Conservation (phyloP, 148 eudicot species). For the Dianthus caryophyllus region DNA sequence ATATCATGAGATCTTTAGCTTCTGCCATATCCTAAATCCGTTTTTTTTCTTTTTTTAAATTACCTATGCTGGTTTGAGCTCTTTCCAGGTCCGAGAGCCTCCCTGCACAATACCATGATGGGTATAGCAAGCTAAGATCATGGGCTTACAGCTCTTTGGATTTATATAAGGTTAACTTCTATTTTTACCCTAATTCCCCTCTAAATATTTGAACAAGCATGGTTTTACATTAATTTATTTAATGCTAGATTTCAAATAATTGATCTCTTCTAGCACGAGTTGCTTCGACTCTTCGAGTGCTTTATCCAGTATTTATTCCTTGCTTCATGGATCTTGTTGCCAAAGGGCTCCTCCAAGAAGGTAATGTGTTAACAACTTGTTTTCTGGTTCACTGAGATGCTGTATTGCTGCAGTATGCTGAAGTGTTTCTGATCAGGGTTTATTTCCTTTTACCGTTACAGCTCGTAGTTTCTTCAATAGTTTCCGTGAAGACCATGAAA, state of each 20-base stretch:
- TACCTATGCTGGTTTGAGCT: constrained; percentile 3
- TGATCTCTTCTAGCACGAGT: constrained; percentile 49
- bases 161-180: constrained; percentile 62
- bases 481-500: constrained; percentile 93
- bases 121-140: constrained; percentile 84
- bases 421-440: neutral
- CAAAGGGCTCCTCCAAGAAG: constrained; percentile 88
- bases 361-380: constrained; percentile 29
- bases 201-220: neutral
- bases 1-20: neutral
- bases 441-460: constrained; percentile 22
- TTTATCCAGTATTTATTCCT: constrained; percentile 91
- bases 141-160: constrained; percentile 91
- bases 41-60: neutral
- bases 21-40: neutral
- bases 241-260: neutral
- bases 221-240: neutral
- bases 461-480: constrained; percentile 77
- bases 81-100: constrained; percentile 61
- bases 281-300: constrained; percentile 87
- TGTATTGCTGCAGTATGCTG: no score
- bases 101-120: constrained; percentile 81
- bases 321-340: constrained; percentile 99
- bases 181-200: neutral
- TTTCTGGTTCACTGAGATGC: constrained; percentile 3